phyloP scores from a whole-genome alignment of 345 rosid genomes.

The Acer campestre region DNA sequence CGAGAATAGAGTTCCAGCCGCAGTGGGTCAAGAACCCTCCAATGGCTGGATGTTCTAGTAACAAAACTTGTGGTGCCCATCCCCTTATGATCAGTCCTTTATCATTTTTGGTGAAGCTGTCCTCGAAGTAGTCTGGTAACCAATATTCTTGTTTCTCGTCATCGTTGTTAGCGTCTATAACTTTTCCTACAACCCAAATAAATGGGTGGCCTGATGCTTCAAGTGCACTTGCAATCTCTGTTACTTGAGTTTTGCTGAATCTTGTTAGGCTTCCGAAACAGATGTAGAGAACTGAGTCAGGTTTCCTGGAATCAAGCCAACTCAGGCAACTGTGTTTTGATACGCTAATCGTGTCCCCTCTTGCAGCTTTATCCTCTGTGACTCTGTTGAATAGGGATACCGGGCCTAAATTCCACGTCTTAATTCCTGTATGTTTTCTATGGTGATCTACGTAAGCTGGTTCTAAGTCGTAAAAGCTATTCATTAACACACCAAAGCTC shows the following conservation, averaged over 20 bases:
- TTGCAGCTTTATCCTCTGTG: constrained; percentile 22
- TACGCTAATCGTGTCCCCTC: constrained; percentile 23
- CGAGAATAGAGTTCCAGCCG: constrained; percentile 47
- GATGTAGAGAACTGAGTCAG: constrained; percentile 33
- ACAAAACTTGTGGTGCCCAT: constrained; percentile 39
- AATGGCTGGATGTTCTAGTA: constrained; percentile 36
- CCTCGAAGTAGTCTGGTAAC: constrained; percentile 30
- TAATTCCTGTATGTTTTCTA: constrained; percentile 27
- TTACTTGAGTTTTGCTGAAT: constrained; percentile 22
- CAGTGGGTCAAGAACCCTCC: constrained; percentile 48
- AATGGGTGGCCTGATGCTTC: constrained; percentile 24
- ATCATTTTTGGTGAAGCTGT: constrained; percentile 12
- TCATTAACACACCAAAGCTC: constrained; percentile 35
- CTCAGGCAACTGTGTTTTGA: constrained; percentile 16
- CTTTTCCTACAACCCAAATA: constrained; percentile 32
- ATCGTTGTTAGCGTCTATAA: background rate
- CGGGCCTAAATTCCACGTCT: constrained; percentile 39
- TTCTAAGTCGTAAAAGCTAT: constrained; percentile 36
- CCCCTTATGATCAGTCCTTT: constrained; percentile 35
- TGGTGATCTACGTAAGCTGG: constrained; percentile 33
- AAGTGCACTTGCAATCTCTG: constrained; percentile 25
- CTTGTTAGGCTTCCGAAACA: constrained; percentile 32
- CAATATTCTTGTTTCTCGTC: constrained; percentile 20
- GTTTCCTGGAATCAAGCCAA: constrained; percentile 36
- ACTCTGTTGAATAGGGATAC: constrained; percentile 23